These are phyloP conservation scores for Raffaelea arxii DNA, from an alignment of 2,329 filamentous ascomycete species.

Conservation along the genomic window DNA sequence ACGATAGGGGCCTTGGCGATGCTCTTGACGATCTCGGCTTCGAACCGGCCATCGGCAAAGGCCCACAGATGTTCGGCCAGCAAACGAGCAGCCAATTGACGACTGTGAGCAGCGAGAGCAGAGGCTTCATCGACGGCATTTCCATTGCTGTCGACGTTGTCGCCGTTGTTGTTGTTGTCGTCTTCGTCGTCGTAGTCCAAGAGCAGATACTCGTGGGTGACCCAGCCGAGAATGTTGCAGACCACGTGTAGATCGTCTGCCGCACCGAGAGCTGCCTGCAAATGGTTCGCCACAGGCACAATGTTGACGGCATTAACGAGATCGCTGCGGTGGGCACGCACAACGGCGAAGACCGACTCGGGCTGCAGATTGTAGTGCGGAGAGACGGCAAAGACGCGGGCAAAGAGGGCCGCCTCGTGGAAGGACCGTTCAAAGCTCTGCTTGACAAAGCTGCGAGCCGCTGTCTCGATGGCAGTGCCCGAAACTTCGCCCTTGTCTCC, in stretches of 20 bases:
- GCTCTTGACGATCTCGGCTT: conserved; percentile 44
- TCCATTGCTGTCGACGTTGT: conserved; percentile 40
- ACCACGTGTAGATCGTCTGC: conserved; percentile 38
- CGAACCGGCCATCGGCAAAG: conserved; percentile 44
- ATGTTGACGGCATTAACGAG: conserved; percentile 46
- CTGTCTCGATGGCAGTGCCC: conserved; percentile 41
- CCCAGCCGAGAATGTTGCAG: conserved; percentile 48
- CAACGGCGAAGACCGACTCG: conserved; percentile 39
- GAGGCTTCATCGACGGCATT: conserved; percentile 18
- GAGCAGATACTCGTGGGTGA: conserved; percentile 47
- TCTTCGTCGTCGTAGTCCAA: conserved; percentile 47
- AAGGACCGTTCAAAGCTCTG: conserved; percentile 50
- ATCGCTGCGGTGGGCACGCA: conserved; percentile 39
- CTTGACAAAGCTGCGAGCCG: conserved; percentile 48
- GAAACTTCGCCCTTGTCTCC: no score
- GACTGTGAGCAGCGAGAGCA: conserved; percentile 40
- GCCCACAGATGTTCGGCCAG: conserved; percentile 49
- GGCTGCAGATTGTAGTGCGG: conserved; percentile 39
- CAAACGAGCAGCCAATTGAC: conserved; percentile 45
- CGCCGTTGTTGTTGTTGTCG: conserved; percentile 6
- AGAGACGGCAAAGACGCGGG: conserved; percentile 46
- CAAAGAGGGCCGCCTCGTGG: conserved; percentile 43
- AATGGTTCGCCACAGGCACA: conserved; percentile 36
- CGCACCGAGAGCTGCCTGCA: conserved; percentile 39
- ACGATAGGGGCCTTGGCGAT: conserved; percentile 39